Evolutionary conservation across 257 asterid genomes (phyloP), one percentile per base, ranked within the genome.

Genomic region (Misopates orontium): DNA sequence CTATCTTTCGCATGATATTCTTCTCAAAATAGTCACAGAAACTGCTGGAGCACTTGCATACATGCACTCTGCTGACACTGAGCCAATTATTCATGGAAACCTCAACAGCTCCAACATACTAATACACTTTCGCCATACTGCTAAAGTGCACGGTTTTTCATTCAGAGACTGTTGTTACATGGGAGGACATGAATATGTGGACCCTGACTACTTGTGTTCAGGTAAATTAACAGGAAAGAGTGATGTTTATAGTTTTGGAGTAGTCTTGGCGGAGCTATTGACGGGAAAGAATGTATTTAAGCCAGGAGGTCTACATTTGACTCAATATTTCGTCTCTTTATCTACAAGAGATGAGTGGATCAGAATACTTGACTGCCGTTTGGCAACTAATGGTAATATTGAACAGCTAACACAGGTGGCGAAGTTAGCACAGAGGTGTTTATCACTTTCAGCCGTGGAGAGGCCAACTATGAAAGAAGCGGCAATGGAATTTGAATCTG

Each of bases 161-260:
- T 32, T 56, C 1, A 7, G 7, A 28, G 36, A 7, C 36, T 28
- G 4, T 28, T 28, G 7, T 28, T 28, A 28, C 36, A 28, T 7
- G 7, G 36, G 7, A 28, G 7, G 7, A 28, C 7, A 7, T 7
- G 73, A 77, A 8, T 79, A 75, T 32, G 9, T 66, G 15, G 84
- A 76, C 31, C 84, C 75, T 10, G 79, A 79, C 19, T 79, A 70
- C 63, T 17, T 75, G 73, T 77, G 51, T 32, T 65, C 77, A 2
- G 60, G 11, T 7, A 17, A 69, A 15, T 17, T 79, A 28, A 73
- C 72, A 0, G 66, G 65, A 28, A 72, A 79, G 25, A 75, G 70
- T 14, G 76, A 75, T 41, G 79, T 72, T 31, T 74, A 75, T 5
- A 79, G 79, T 23, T 76, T 79, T 3, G 71, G 77, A n/a, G 66